Evolutionary conservation across 768 basidiomycete species (phyloP), one percentile per base, ranked within the genome.

Genomic region (Termitomyces sp.): DNA sequence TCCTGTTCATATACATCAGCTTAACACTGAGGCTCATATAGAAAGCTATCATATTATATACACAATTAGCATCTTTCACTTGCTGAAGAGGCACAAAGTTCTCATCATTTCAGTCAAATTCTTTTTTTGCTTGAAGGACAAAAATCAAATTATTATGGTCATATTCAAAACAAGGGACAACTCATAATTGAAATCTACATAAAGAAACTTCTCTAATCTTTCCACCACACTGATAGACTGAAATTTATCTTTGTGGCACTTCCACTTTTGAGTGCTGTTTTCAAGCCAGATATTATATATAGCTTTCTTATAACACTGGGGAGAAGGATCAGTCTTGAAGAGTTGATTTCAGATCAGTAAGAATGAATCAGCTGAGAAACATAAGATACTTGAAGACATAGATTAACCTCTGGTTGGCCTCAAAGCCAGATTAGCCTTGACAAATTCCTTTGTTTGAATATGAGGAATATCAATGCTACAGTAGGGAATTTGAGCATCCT

Each of bases 231-330:
- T 51, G 23, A 8, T 16, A 23, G 48, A 49, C 21, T 49, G n/a
- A 21, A 49, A 25, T 34, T 49, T 34, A 34, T 49, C n/a, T 9
- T 49, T 3, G 12, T 37, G 16, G 2, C 3, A 19, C 11, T 49
- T 49, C 48, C 30, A 35, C 14, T 49, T 34, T 16, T 34, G 48
- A 16, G 34, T 49, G 6, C 34, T 49, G 17, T 49, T 32, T 49
- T 49, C 48, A 49, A 28, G 48, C 48, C 48, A 49, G 16, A 49
- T 49, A 49, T 49, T 32, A 34, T 49, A 49, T 34, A 35, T 49
- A 5, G 34, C 48, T 23, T 49, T 49, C 21, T 49, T 49, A 8
- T 9, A 21, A 14, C 35, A 49, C 19, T 32, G 48, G 19, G 48
- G 34, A 8, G n/a, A 19, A 3, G 28, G 48, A 49, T 49, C 37